Evolutionary conservation across 2,329 filamentous ascomycete genomes (phyloP).

Genomic region (Albophoma yamanashiensis): DNA sequence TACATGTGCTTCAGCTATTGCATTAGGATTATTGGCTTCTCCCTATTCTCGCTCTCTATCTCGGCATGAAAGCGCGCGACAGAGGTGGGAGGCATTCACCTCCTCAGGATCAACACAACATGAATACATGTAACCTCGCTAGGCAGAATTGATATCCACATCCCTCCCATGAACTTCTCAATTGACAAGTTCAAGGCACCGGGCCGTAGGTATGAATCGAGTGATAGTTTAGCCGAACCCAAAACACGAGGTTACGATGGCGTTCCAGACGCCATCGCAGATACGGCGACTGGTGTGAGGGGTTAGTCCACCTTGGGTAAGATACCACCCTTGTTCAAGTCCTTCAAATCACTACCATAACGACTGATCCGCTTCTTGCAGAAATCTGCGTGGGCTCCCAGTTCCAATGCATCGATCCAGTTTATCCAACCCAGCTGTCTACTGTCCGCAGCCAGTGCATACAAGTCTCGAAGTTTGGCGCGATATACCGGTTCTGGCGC

Average conservation of each 20-base stretch:
- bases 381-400: conserved; percentile 2
- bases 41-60: not conserved
- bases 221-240: not conserved
- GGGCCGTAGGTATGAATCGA: no score
- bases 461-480: conserved; percentile 9
- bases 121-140: no score
- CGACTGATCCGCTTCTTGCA: conserved; percentile 8
- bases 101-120: no score
- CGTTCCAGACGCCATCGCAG: not conserved
- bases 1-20: not conserved
- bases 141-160: no score
- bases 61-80: no score
- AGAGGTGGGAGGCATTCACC: no score
- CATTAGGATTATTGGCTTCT: no score
- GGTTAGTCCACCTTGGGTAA: conserved; percentile 1
- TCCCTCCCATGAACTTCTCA: no score
- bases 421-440: conserved; percentile 8
- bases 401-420: conserved; percentile 10
- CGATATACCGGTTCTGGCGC: conserved; percentile 7
- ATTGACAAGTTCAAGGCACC: not conserved
- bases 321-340: conserved; percentile 12
- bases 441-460: conserved; percentile 11
- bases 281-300: no score
- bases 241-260: not conserved
- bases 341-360: conserved; percentile 7